Conservation (phyloP, 768 basidiomycete genomes). For the Pholiota conissans region DNA sequence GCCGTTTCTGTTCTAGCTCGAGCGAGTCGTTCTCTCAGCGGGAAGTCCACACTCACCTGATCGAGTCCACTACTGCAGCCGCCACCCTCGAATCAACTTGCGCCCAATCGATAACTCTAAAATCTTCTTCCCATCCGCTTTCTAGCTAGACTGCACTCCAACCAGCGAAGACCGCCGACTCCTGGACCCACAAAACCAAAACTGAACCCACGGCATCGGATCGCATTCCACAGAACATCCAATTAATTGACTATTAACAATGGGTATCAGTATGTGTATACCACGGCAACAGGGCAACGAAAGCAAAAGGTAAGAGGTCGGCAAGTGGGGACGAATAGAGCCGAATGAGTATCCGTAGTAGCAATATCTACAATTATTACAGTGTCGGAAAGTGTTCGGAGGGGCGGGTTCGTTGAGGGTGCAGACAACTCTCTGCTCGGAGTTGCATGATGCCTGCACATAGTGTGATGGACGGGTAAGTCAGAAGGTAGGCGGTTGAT, state of each 20-base stretch:
- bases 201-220: too few relatives aligned
- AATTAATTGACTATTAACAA: slow-evolving; percentile 14
- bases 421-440: too few relatives aligned
- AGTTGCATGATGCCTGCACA: too few relatives aligned
- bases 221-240: not conserved
- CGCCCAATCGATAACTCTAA: too few relatives aligned
- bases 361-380: slow-evolving; percentile 18
- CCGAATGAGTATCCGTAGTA: slow-evolving; percentile 17
- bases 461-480: too few relatives aligned
- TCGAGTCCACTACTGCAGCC: not conserved
- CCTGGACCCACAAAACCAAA: too few relatives aligned
- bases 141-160: too few relatives aligned
- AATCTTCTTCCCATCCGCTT: too few relatives aligned
- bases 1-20: not conserved
- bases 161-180: too few relatives aligned
- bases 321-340: not conserved
- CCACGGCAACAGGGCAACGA: slow-evolving; percentile 16
- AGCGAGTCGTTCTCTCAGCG: not conserved
- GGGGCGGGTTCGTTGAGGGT: not conserved
- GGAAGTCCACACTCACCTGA: not conserved
- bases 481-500: not conserved
- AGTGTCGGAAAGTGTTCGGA: slow-evolving; percentile 9
- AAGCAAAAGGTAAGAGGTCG: too few relatives aligned
- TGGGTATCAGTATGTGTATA: slow-evolving; percentile 2
- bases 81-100: not conserved